Evolutionary conservation across 257 asterid genomes (phyloP), one percentile per base, ranked within the genome.

Genomic region (Echium plantagineum): DNA sequence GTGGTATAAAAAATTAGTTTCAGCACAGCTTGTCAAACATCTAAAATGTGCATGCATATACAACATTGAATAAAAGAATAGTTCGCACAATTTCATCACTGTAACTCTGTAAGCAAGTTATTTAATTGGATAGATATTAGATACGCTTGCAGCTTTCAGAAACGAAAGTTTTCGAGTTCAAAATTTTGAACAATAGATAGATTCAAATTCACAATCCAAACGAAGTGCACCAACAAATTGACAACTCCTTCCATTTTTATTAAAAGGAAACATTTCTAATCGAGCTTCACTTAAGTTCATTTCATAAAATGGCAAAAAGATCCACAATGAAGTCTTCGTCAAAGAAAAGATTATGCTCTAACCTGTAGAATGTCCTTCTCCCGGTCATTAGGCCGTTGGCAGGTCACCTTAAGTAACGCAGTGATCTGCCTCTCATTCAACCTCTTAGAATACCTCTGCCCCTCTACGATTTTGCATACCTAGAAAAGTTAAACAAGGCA

Each of bases 401-500:
- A 93, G 3, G 99, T 89, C 63, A 93, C 99, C 63, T 79, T 89
- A 47, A 93, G 86, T 22, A 93, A 82, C 2, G 94, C 95, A 63
- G 99, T 89, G 46, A 89, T 89, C 79, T 93, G 99, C 22, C 77
- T 81, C 78, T 93, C 99, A 70, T 93, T 93, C 62, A 93, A 74
- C 68, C 95, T 81, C 79, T 89, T 93, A 0, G 99, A 86, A 55
- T 93, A 93, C 57, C 99, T 74, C 75, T 93, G 99, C 52, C 99
- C 99, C 63, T 81, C 94, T 0, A 93, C 99, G 52, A 93, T 89
- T 77, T 89, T 93, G 75, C 97, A 89, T 22, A 93, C 99, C 98
- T 91, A 42, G 62, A 19, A 72, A 21, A 18, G 68, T 38, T 42
- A 21, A 31, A 66, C 26, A 69, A 26, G 21, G 6, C 4, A 56